Conservation (phyloP, 2,329 filamentous ascomycete species). For the Thyridium curvatum region DNA sequence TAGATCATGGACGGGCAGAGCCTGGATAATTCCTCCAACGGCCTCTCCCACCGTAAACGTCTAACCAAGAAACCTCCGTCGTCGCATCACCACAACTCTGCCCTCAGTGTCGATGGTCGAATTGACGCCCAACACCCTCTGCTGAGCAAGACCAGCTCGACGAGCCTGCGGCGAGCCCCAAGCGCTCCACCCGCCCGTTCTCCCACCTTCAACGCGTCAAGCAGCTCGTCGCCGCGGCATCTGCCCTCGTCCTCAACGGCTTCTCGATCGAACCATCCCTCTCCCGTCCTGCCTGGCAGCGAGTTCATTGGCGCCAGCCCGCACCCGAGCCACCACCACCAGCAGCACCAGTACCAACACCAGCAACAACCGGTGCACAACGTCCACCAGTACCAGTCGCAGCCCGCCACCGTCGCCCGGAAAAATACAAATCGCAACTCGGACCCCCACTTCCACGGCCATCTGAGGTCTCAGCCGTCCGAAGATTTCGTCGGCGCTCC, state of each 20-base stretch:
- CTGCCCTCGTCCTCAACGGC: constrained; percentile 23
- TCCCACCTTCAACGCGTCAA: constrained; percentile 41
- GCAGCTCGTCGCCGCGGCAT: constrained; percentile 41
- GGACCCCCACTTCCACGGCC: constrained; percentile 20
- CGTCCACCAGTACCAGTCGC: constrained; percentile 7
- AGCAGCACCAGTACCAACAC: constrained; percentile 1
- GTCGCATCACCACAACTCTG: constrained; percentile 39
- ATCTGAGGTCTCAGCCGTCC: constrained; percentile 37
- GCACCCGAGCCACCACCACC: constrained; percentile 21
- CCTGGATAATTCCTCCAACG: constrained; percentile 34
- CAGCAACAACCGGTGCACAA: constrained; percentile 5
- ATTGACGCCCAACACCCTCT: constrained; percentile 52
- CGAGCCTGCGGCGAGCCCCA: constrained; percentile 54
- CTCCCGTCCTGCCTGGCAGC: constrained; percentile 37
- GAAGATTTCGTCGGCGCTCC: constrained; percentile 60
- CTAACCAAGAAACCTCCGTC: constrained; percentile 58
- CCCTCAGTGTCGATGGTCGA: constrained; percentile 44
- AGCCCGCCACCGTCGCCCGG: constrained; percentile 9
- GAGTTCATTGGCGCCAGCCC: constrained; percentile 35
- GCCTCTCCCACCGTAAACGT: constrained; percentile 49
- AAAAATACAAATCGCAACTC: constrained; percentile 10
- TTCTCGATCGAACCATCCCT: constrained; percentile 29
- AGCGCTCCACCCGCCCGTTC: constrained; percentile 49
- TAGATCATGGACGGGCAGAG: constrained; percentile 39
- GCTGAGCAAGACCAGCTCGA: constrained; percentile 58